These are phyloP conservation scores for Nicotiana obtusifolia DNA, from an alignment of 257 asterid genomes.

Conservation along the genomic window DNA sequence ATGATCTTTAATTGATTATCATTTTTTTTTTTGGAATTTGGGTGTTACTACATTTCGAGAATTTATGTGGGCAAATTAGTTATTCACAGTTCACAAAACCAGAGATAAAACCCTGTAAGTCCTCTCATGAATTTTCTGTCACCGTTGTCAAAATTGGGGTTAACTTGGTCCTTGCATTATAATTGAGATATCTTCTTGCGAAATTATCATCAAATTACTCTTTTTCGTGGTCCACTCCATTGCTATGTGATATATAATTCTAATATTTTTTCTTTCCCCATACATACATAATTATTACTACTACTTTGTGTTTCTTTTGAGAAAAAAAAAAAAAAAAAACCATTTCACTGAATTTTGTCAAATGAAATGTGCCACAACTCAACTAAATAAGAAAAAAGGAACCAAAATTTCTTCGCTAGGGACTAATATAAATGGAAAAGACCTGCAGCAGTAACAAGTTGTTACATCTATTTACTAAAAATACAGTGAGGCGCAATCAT, in stretches of 20 bases:
- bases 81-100: not conserved
- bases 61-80: not conserved
- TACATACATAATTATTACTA: no score
- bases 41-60: no score
- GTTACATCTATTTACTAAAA: not conserved
- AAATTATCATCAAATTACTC: not conserved
- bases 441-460: not conserved
- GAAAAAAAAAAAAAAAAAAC: no score
- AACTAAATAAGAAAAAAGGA: not conserved
- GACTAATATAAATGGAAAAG: not conserved
- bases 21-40: not conserved
- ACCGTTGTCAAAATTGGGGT: not conserved
- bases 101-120: not conserved
- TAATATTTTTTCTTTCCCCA: not conserved
- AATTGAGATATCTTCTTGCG: no score
- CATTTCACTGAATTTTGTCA: not conserved
- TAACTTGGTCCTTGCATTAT: not conserved
- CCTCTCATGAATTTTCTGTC: not conserved
- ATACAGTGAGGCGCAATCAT: not conserved
- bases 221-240: not conserved
- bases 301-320: not conserved
- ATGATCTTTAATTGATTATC: not conserved
- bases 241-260: not conserved
- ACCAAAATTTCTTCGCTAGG: not conserved
- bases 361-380: not conserved